phyloP scores from a whole-genome alignment of 1,139 yeast genomes.

The Protomyces inundatus region DNA sequence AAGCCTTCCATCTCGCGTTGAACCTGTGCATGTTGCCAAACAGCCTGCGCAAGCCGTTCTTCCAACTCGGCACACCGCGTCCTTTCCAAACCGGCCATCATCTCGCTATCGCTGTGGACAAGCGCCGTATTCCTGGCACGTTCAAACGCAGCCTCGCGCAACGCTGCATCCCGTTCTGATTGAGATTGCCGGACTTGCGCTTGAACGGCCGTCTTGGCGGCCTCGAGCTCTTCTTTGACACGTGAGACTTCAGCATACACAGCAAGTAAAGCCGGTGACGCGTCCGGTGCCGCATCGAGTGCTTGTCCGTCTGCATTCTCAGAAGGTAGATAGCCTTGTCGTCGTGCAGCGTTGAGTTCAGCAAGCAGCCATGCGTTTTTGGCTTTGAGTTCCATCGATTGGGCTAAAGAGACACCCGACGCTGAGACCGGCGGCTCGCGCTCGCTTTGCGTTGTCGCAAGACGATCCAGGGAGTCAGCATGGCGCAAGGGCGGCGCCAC shows the following conservation, averaged over 20 bases:
- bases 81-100: conserved; percentile 8
- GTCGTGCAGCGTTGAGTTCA: conserved; percentile 33
- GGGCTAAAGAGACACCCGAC: background rate
- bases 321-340: conserved; percentile 30
- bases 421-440: background rate
- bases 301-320: conserved; percentile 3
- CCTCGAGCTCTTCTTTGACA: conserved; percentile 36
- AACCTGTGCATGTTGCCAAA: background rate
- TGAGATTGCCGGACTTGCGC: conserved; percentile 34
- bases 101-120: conserved; percentile 13
- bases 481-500: conserved; percentile 18
- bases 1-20: conserved; percentile 7
- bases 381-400: background rate
- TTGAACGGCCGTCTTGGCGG: conserved; percentile 40
- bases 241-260: conserved; percentile 39
- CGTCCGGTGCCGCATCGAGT: conserved; percentile 8
- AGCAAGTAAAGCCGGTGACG: conserved; percentile 30
- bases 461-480: background rate
- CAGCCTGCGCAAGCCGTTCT: conserved; percentile 23
- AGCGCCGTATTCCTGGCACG: conserved; percentile 24
- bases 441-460: background rate
- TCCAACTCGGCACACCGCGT: conserved; percentile 28
- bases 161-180: conserved; percentile 32
- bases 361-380: conserved; percentile 33
- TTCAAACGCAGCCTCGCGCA: conserved; percentile 28